Base-by-base conservation (phyloP, 2,329 filamentous ascomycete species). In the Coleophoma cylindrospora region DNA sequence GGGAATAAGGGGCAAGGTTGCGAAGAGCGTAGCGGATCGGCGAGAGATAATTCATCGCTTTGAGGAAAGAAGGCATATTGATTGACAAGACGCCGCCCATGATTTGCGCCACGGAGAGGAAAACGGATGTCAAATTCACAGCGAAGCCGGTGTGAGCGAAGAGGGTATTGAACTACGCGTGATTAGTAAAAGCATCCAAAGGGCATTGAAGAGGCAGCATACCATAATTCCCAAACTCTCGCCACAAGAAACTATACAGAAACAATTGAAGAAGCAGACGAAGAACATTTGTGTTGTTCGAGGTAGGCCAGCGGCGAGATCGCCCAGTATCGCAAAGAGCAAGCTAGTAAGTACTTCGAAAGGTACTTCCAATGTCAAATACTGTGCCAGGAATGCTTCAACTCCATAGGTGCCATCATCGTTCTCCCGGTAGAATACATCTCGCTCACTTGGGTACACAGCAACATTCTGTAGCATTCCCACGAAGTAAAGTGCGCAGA, bases 381-480 rank as follows among this genome's bases (percentile, higher is more conserved):
- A 91, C 19, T 83, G 80, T 1, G 82, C 68, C 22, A 90, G 75
- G 67, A 91, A 91, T 0, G 84, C 81, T 56, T 87, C 83, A 1
- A 85, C 79, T 4, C 81, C 74, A 62, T 91, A 91, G 2, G 86
- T 82, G 7, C 80, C 77, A 64, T 91, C 87, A 53, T 85, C 84
- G 58, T 87, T 79, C 67, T 91, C 87, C 56, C 84, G 79, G 61
- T 90, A 89, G 64, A 90, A 91, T 0, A 90, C 86, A 50, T 89
- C 85, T 4, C 85, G 76, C 61, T 90, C 87, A 38, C 71, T 71
- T 0, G 87, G 87, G 61, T 90, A 90, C 8, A 88, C 75, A 3
- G 86, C 84, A 4, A 90, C 83, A 60, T 90, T 90, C 64, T 91
- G 86, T 12, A 91, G 74, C 86, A 91, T 89, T 27, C 87, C 87